Evolutionary conservation across 768 basidiomycete species (phyloP).

Genomic region (Lactifluus hygrophoroides): DNA sequence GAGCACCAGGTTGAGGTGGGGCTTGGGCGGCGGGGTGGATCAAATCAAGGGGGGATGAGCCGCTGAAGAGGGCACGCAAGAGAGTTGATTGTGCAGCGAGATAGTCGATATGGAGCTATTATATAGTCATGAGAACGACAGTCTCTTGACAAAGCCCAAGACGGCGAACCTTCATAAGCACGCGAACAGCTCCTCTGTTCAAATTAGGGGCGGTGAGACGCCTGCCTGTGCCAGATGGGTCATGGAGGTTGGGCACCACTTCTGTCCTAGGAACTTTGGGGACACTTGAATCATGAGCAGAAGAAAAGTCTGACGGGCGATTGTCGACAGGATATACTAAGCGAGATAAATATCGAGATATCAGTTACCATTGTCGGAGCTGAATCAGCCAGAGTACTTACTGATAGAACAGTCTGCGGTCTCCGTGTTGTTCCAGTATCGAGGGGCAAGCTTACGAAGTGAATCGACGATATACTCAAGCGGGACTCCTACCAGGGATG

Average conservation of each 20-base stretch:
- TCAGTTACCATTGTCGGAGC: neutral
- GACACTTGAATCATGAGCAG: neutral
- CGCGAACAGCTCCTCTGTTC: conserved; percentile 39
- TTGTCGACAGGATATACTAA: conserved; percentile 13
- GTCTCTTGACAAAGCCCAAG: neutral
- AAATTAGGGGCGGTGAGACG: conserved; percentile 45
- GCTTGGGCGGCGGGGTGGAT: conserved; percentile 31
- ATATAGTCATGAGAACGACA: conserved; percentile 10
- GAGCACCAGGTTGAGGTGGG: conserved; percentile 13
- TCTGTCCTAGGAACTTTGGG: conserved; percentile 7
- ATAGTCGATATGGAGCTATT: conserved; percentile 71
- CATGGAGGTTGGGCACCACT: conserved; percentile 26
- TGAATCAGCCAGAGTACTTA: conserved; percentile 24
- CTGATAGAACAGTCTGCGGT: conserved; percentile 75
- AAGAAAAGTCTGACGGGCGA: neutral
- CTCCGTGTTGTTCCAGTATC: conserved; percentile 68
- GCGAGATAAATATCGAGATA: no score
- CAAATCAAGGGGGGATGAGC: conserved; percentile 53
- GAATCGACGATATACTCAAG: conserved; percentile 65
- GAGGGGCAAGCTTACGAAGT: conserved; percentile 54
- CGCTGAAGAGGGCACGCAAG: conserved; percentile 61
- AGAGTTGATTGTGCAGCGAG: conserved; percentile 76
- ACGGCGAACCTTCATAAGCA: conserved; percentile 53
- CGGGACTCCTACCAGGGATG: conserved; percentile 54
- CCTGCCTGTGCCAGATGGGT: conserved; percentile 37